Percentiles rank a stretch among this genome's conserved stretches.
Evolutionary conservation across 805 yeast species (phyloP).

Genomic region (Yarrowia sp.): DNA sequence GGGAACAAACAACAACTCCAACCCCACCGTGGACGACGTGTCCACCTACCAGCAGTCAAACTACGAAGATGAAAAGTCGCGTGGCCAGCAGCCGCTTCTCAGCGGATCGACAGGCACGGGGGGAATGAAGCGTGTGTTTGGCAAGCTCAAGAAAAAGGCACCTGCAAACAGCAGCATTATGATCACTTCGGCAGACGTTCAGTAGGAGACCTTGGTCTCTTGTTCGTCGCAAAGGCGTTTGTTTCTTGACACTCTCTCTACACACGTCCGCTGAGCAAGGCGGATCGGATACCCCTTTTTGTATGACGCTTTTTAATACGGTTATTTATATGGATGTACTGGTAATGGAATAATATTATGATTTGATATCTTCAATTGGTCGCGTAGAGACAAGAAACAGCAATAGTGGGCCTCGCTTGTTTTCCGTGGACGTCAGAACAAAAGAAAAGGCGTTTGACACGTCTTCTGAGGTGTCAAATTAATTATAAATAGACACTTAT

Average conservation of each 20-base stretch:
- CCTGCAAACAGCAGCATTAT: slow-evolving; percentile 21
- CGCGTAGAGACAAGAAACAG: too few relatives aligned
- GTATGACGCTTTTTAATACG: slow-evolving; percentile 12
- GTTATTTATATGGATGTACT: slow-evolving; percentile 16
- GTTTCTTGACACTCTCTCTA: slow-evolving; percentile 13
- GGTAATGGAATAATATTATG: slow-evolving; percentile 10
- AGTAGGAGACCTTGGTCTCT: background rate
- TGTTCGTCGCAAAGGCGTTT: background rate
- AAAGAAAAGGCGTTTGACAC: too few relatives aligned
- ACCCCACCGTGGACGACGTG: slow-evolving; percentile 21
- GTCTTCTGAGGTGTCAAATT: too few relatives aligned
- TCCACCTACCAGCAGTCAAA: background rate
- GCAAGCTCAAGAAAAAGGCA: slow-evolving; percentile 22
- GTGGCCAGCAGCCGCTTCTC: slow-evolving; percentile 6
- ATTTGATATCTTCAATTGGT: too few relatives aligned
- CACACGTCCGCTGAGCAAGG: background rate
- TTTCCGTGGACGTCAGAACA: too few relatives aligned
- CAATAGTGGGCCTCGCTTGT: too few relatives aligned
- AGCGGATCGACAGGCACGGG: background rate
- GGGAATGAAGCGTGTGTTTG: slow-evolving; percentile 24
- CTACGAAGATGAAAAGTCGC: background rate
- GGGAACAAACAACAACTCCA: background rate
- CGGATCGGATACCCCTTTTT: slow-evolving; percentile 7
- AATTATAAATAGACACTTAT: too few relatives aligned
- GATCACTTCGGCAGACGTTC: slow-evolving; percentile 23